Percentiles rank a stretch among this genome's conserved stretches.
Conservation (phyloP, 257 asterid species). For the Lycium barbarum region DNA sequence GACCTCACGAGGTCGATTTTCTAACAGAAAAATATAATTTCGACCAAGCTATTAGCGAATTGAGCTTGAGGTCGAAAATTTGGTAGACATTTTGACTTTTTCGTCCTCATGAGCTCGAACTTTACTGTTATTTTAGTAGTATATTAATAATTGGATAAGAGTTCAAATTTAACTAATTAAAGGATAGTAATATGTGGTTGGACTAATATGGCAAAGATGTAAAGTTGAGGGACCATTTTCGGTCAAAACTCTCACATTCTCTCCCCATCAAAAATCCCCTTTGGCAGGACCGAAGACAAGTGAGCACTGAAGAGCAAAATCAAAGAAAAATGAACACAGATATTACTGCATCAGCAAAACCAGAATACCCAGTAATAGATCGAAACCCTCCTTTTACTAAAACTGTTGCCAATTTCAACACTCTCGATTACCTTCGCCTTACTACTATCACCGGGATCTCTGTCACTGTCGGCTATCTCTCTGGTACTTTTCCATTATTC, state of each 20-base stretch:
- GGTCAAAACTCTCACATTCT: background rate
- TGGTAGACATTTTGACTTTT: no score
- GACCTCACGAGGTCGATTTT: no score
- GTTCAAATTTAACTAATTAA: no score
- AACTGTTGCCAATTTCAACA: slow-evolving; percentile 79
- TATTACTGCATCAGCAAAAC: slow-evolving; percentile 85
- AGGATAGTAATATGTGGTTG: no score
- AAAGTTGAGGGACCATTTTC: background rate
- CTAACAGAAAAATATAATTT: no score
- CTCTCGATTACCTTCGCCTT: slow-evolving; percentile 89
- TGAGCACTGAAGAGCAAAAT: background rate
- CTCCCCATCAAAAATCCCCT: background rate
- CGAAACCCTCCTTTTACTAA: slow-evolving; percentile 93
- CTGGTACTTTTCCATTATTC: slow-evolving; percentile 48
- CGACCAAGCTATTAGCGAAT: no score
- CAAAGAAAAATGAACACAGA: slow-evolving; percentile 70
- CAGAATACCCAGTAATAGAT: slow-evolving; percentile 90
- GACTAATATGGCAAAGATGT: background rate
- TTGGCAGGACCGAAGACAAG: background rate
- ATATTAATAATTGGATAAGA: no score
- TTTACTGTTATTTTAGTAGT: no score
- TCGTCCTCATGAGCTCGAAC: no score
- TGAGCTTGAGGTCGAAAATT: no score
- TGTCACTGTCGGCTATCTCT: slow-evolving; percentile 91
- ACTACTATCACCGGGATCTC: slow-evolving; percentile 87